Percentiles rank a stretch among this genome's conserved stretches.
phyloP scores from a whole-genome alignment of 2,329 filamentous ascomycete species.

The Aspergillus fumigatus region DNA sequence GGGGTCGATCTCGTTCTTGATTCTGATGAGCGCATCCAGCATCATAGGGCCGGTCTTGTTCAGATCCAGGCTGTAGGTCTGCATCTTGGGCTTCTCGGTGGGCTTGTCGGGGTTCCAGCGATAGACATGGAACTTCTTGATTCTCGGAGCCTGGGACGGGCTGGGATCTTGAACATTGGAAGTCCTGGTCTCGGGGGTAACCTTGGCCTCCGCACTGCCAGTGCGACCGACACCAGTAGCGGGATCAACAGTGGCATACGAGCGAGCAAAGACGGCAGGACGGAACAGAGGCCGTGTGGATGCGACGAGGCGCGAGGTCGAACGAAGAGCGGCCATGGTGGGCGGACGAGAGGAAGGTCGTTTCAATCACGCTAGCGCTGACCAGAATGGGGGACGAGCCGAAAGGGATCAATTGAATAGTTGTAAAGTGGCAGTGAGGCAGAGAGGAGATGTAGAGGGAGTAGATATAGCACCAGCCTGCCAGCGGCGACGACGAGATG shows the following conservation, averaged over 20 bases:
- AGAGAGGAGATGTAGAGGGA: constrained; percentile 3
- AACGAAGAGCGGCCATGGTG: constrained; percentile 47
- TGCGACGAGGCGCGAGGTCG: constrained; percentile 43
- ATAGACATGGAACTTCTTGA: constrained; percentile 98
- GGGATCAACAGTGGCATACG: constrained; percentile 46
- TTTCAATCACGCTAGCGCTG: constrained; percentile 8
- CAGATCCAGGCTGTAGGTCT: constrained; percentile 88
- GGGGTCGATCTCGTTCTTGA: constrained; percentile 98
- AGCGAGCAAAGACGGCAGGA: constrained; percentile 37
- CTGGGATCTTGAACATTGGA: constrained; percentile 60
- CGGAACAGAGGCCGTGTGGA: constrained; percentile 41
- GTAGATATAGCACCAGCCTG: constrained; percentile 10
- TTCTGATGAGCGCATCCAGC: constrained; percentile 90
- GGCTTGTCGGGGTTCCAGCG: constrained; percentile 96
- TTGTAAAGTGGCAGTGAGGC: neutral
- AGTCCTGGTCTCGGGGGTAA: constrained; percentile 49
- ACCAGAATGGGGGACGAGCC: neutral
- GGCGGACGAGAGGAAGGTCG: constrained; percentile 9
- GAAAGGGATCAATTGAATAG: neutral
- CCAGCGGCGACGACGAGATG: constrained; percentile 18
- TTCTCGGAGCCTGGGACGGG: constrained; percentile 52
- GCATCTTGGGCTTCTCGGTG: constrained; percentile 89
- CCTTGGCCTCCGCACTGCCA: constrained; percentile 26
- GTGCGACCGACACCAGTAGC: constrained; percentile 23
- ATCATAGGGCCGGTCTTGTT: constrained; percentile 99